phyloP scores from a whole-genome alignment of 2,329 filamentous ascomycete genomes.

The Elsinoe fawcettii region DNA sequence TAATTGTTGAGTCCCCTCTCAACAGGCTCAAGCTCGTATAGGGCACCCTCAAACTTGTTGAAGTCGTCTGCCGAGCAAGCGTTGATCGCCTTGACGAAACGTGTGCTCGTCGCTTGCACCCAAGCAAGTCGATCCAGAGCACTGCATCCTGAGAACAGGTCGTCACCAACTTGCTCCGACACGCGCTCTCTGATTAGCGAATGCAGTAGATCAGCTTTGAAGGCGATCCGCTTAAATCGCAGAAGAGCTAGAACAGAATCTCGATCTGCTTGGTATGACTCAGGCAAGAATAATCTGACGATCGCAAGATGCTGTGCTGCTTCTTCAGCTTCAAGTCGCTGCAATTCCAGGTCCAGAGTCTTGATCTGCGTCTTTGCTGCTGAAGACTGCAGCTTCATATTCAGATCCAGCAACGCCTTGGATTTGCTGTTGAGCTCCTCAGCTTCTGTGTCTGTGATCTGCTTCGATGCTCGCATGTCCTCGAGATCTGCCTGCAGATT shows the following conservation, averaged over 20 bases:
- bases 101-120: conserved; percentile 74
- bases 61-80: conserved; percentile 74
- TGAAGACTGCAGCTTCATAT: conserved; percentile 84
- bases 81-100: conserved; percentile 73
- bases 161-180: conserved; percentile 53
- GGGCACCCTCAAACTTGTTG: conserved; percentile 64
- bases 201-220: conserved; percentile 76
- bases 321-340: conserved; percentile 80
- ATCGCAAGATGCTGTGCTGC: conserved; percentile 82
- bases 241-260: conserved; percentile 85
- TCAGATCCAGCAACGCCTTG: conserved; percentile 91
- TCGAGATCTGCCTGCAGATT: conserved; percentile 80
- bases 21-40: conserved; percentile 84
- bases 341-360: conserved; percentile 84
- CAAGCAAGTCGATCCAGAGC: conserved; percentile 78
- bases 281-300: conserved; percentile 79
- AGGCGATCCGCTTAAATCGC: conserved; percentile 76
- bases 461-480: conserved; percentile 85
- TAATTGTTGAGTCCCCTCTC: conserved; percentile 82
- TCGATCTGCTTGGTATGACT: conserved; percentile 69
- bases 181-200: conserved; percentile 71
- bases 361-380: conserved; percentile 89
- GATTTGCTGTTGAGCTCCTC: conserved; percentile 83
- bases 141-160: conserved; percentile 71
- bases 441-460: conserved; percentile 85